Base-by-base conservation (phyloP, 148 eudicot genomes). In the Dysphania ambrosioides region DNA sequence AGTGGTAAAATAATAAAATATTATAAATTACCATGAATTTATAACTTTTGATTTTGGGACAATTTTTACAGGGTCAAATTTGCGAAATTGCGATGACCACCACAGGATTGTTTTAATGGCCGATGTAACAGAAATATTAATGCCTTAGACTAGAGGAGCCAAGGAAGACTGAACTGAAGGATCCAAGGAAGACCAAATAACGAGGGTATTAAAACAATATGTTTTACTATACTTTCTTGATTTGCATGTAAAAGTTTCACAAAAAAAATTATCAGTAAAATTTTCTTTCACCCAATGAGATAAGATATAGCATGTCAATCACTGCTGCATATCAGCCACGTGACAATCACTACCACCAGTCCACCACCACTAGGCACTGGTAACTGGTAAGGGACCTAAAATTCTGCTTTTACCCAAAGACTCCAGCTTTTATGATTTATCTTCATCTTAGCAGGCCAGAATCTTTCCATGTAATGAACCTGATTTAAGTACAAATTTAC, bases 341-440 rank as follows among this genome's bases (percentile, higher is more conserved):
- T 77, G 79, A 70, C 74, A 70, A 62, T 77, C 79, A 69, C 74
- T 59, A 77, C 31, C 58, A 41, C 66, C 66, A 66, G 36, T 24
- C 31, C 58, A 41, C 66, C 66, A 66, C 55, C 58, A 53, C 23
- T 47, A 47, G 53, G 6, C 41, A 32, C 51, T 24, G 60, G 38
- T 61, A 62, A 74, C 60, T 24, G 60, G 38, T 61, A 62, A 74
- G 44, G 42, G 70, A 42, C 56, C 59, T 60, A 73, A 74, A 74
- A 24, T n/a, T 65, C 35, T 21, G 32, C 26, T 65, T 63, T 47
- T 66, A 38, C 56, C 36, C 23, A 13, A 30, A 26, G 31, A 31
- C 1, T 12, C 42, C 40, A 66, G 27, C 31, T 36, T 51, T 75
- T 64, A 13, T 16, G 18, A 15, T 23, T 5, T 29, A 27, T 53